A percentile compares a stretch with the other conserved stretches of the same genome.
Conservation (phyloP, 768 basidiomycete species). For the Termitomyces sp. region DNA sequence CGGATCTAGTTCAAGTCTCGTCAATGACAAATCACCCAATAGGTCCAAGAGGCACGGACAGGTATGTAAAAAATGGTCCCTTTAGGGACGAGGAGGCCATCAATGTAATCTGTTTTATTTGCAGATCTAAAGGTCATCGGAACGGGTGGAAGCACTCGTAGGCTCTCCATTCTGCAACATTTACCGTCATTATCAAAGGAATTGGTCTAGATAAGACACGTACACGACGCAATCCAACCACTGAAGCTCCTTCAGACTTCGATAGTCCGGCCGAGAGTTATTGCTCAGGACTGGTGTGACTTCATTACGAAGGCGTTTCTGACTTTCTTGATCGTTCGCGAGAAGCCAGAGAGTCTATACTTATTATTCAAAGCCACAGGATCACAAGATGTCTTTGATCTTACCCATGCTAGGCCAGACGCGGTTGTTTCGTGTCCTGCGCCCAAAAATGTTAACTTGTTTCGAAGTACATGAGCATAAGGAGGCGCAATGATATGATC, state of each 20-base stretch:
- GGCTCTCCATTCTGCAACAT: constrained; percentile 36
- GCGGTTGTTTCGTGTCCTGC: constrained; percentile 45
- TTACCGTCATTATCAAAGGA: no score
- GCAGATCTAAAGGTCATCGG: constrained; percentile 34
- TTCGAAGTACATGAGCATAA: no score
- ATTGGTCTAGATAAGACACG: constrained; percentile 5
- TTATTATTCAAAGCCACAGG: no score
- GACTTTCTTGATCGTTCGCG: constrained; percentile 42
- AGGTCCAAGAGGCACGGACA: constrained; percentile 14
- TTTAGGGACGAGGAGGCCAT: constrained; percentile 39
- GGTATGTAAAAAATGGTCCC: constrained; percentile 40
- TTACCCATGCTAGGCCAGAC: constrained; percentile 44
- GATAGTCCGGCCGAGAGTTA: constrained; percentile 32
- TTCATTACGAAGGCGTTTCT: constrained; percentile 49
- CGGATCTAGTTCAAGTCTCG: constrained; percentile 25
- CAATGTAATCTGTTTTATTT: constrained; percentile 33
- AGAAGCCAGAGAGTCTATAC: constrained; percentile 50
- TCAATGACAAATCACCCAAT: not conserved
- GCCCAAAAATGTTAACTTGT: constrained; percentile 45
- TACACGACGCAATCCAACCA: constrained; percentile 39
- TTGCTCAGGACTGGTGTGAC: constrained; percentile 31
- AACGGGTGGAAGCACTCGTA: constrained; percentile 37
- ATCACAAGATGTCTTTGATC: no score
- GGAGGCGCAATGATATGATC: no score
- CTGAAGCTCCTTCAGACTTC: constrained; percentile 30